Evolutionary conservation across 2,329 filamentous ascomycete genomes (phyloP), one percentile per base, ranked within the genome.

Genomic region (Ceratocystis lukuohia): DNA sequence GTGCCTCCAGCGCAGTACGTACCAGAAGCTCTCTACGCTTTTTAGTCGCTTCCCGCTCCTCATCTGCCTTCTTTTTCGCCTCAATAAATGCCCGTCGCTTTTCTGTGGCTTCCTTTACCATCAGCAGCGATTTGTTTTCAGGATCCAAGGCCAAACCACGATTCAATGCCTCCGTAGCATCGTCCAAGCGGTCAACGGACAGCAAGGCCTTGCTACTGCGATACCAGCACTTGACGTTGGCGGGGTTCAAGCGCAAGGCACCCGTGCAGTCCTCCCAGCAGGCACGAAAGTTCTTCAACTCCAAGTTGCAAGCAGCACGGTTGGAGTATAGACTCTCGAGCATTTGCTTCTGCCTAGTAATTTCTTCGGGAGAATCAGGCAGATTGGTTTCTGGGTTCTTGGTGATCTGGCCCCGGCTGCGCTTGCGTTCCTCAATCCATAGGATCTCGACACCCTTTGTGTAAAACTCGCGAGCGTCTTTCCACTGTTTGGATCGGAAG

Each of bases 381-480:
- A 69, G 72, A 53, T 72, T 73, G 20, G 64, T 59, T 22, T 74
- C 74, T 5, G 70, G 70, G 45, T 72, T 70, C 68, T 65, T 70
- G 1, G 73, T 76, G 37, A 70, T 62, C 69, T 75, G 74, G 7
- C 75, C 79, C 68, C 65, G 74, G 66, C 77, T 76, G 30, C 83
- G 78, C 70, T 82, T 82, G 66, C 77, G 75, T 73, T 89, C 83
- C 74, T 88, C 87, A 5, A 78, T 78, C 10, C 81, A 80, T 20
- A 96, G 76, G 5, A 95, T 83, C 10, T 84, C 78, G 64, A 96
- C 80, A n/a, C 87, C 92, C 77, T 96, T 94, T 37, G 82, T 84
- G 75, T 99, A 99, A 75, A 92, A 96, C 75, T 96, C 91, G 73
- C 88, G 87, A 3, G 92, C 94, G 75, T 97, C 91, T 30, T 76